These are phyloP conservation scores for Cladosporium cucumerinum DNA, from an alignment of 2,329 filamentous ascomycete genomes.

Conservation along the genomic window DNA sequence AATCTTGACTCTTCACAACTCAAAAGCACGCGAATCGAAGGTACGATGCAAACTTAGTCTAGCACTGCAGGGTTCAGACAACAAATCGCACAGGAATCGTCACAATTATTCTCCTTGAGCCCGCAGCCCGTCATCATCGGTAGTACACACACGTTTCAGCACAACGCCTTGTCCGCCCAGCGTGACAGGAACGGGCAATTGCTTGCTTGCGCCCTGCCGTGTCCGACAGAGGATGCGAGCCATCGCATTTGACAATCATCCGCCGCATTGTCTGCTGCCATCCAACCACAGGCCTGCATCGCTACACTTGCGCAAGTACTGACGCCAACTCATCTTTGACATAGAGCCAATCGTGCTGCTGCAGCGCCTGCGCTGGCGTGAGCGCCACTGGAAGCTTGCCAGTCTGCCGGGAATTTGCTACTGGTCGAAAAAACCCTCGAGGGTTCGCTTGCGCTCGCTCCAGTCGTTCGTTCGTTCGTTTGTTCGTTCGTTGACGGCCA, in stretches of 20 bases:
- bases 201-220: neutral
- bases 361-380: constrained; percentile 3
- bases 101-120: neutral
- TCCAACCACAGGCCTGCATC: neutral
- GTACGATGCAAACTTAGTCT: neutral
- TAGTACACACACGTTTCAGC: constrained; percentile 13
- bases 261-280: neutral
- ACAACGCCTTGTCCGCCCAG: neutral
- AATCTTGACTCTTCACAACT: constrained; percentile 4
- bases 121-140: neutral
- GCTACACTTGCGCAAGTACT: constrained; percentile 9
- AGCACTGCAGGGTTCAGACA: neutral
- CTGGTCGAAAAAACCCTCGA: neutral
- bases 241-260: neutral
- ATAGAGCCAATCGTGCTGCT: constrained; percentile 10
- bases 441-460: neutral
- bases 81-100: neutral
- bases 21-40: neutral
- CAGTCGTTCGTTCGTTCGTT: constrained; percentile 4
- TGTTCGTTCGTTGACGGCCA: neutral
- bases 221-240: neutral
- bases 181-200: constrained; percentile 8
- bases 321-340: constrained; percentile 10
- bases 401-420: neutral
- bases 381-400: constrained; percentile 12